Conservation (phyloP, 345 rosid genomes). For the Linum trigynum region DNA sequence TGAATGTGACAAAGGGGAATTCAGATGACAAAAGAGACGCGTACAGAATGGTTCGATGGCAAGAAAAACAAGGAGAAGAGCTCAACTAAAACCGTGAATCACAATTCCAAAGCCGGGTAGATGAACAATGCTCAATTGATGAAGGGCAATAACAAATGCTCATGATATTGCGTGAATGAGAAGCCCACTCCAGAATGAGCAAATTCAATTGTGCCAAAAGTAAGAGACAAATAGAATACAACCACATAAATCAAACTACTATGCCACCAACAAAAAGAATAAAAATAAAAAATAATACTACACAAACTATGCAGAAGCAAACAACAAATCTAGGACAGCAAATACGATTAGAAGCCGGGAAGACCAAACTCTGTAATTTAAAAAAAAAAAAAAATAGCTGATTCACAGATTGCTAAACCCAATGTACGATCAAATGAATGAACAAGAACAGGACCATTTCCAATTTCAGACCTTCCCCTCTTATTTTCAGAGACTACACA, state of each 20-base stretch:
- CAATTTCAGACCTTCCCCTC: not conserved
- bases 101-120: slow-evolving; percentile 6
- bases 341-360: not conserved
- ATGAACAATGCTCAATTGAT: not conserved
- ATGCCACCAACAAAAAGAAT: not conserved
- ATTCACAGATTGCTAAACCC: not conserved
- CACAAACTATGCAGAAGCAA: not conserved
- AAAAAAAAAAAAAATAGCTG: not conserved
- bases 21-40: not conserved
- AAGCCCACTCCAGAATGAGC: not conserved
- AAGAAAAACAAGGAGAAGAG: not conserved
- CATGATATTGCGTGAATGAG: no score
- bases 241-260: not conserved
- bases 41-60: slow-evolving; percentile 4
- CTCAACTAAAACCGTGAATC: not conserved
- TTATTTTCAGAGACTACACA: not conserved
- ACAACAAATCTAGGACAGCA: not conserved
- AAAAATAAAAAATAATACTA: no score
- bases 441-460: not conserved
- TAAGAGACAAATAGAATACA: not conserved
- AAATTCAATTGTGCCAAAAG: not conserved
- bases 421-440: not conserved
- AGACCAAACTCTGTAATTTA: not conserved
- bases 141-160: not conserved
- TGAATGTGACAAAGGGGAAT: not conserved